Evolutionary conservation across 768 basidiomycete genomes (phyloP), one percentile per base, ranked within the genome.

Genomic region (Gymnopilus dilepis): DNA sequence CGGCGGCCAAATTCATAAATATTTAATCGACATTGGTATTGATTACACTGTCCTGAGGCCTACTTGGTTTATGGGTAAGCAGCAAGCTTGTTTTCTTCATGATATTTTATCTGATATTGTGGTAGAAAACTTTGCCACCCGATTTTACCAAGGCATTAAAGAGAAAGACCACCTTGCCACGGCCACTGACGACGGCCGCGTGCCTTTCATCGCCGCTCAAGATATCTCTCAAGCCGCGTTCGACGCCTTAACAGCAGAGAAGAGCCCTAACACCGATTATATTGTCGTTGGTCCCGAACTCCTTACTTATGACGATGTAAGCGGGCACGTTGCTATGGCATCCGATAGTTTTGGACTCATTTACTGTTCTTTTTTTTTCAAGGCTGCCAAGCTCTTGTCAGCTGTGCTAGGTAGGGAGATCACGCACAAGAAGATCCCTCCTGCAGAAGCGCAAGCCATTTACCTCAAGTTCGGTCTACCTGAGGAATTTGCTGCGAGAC

Each of bases 31-130:
- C 30, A 34, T 67, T 21, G 65, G 63, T 7, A 67, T 72, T 15
- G 68, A 73, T 19, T 74, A 70, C 50, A 65, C 64, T 12, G 67
- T 70, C 11, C 56, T 77, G 15, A 62, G 73, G 1, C 72, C 74
- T 11, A 71, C 71, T 37, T 74, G 73, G 72, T 76, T 75, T 52
- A 67, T 70, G 22, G 70, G 76, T 73, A 38, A 63, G 61, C 45
- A 9, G 9, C 22, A 43, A 9, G 9, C 22, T 2, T 17, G 33
- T 38, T 31, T 12, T 13, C 28, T 37, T 48, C 15, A 6, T 8
- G 34, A 21, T 12, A 11, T 37, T 6, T 19, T 12, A 24, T 15
- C n/a, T 37, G 30, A 19, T 31, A 2, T 38, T 11, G 26, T 41
- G 17, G 8, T 30, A 77, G 76, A 77, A 22, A 77, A 77, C 61